A percentile compares a stretch with the other conserved stretches of the same genome.
Evolutionary conservation across 805 yeast genomes (phyloP).

Genomic region (Saccharomycopsis javanensis): DNA sequence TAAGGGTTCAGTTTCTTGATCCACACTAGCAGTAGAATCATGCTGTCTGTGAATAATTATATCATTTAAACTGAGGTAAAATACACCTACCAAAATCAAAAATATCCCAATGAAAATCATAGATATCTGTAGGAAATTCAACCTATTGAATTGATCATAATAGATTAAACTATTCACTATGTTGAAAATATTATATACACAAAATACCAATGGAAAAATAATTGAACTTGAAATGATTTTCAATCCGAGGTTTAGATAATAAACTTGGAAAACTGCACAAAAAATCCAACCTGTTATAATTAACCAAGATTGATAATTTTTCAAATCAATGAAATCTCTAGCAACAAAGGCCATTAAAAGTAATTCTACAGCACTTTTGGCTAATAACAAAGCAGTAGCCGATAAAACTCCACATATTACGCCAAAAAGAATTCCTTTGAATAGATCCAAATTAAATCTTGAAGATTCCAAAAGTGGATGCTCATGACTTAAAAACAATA

Average conservation of each 20-base stretch:
- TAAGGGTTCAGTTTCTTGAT: neutral
- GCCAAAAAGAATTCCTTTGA: slow-evolving; percentile 58
- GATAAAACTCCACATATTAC: slow-evolving; percentile 65
- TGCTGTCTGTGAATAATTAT: slow-evolving; percentile 14
- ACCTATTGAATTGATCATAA: slow-evolving; percentile 39
- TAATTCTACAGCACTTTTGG: slow-evolving; percentile 75
- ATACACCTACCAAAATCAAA: slow-evolving; percentile 47
- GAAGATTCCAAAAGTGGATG: slow-evolving; percentile 1
- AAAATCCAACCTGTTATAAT: slow-evolving; percentile 45
- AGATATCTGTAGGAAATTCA: slow-evolving; percentile 28
- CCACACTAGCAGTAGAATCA: neutral
- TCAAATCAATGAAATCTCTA: slow-evolving; percentile 30
- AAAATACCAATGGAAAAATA: slow-evolving; percentile 76
- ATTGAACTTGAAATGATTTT: slow-evolving; percentile 63
- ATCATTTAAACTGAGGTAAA: slow-evolving; percentile 48
- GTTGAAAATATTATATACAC: slow-evolving; percentile 67
- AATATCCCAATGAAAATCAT: slow-evolving; percentile 41
- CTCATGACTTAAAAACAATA: slow-evolving; percentile 4
- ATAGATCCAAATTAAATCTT: slow-evolving; percentile 22
- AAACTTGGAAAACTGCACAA: slow-evolving; percentile 63
- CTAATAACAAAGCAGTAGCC: slow-evolving; percentile 76
- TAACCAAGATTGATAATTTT: slow-evolving; percentile 36
- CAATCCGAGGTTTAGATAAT: slow-evolving; percentile 65
- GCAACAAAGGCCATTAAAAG: slow-evolving; percentile 35
- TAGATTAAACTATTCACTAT: slow-evolving; percentile 56